Evolutionary conservation across 768 basidiomycete genomes (phyloP).

Genomic region (Lactifluus echinatus): DNA sequence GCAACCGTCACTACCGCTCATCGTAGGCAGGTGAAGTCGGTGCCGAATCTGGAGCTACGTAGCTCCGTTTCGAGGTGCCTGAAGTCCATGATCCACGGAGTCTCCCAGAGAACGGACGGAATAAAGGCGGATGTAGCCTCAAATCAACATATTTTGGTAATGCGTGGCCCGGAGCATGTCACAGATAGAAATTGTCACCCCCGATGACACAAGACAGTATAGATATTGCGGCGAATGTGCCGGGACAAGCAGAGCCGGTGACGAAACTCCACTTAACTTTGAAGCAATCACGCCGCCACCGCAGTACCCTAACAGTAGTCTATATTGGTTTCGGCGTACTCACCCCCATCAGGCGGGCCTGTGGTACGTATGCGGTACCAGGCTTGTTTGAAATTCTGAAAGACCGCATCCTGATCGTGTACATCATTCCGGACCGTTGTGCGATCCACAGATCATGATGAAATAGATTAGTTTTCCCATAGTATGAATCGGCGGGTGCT

Average conservation of each 20-base stretch:
- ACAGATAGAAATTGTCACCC: background rate
- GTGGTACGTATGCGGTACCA: background rate
- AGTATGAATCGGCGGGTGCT: too few species aligned
- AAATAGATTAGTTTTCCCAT: too few species aligned
- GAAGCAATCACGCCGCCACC: too few species aligned
- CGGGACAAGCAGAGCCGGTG: too few species aligned
- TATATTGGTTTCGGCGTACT: too few species aligned
- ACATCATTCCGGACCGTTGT: too few species aligned
- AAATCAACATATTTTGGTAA: background rate
- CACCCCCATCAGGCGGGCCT: conserved; percentile 1
- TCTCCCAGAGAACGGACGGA: background rate
- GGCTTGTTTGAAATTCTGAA: background rate
- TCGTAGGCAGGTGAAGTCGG: background rate
- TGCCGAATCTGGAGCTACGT: background rate
- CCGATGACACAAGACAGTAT: background rate
- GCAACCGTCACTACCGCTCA: background rate
- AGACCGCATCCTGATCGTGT: background rate
- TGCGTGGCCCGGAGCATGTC: background rate
- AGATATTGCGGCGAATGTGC: background rate
- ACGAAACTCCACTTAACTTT: too few species aligned
- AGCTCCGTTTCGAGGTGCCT: background rate
- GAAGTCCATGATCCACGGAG: conserved; percentile 16
- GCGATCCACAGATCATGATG: too few species aligned
- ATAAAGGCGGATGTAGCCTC: background rate
- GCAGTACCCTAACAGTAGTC: too few species aligned